Conservation (phyloP, 129 eudicot genomes). For the Lonicera japonica region DNA sequence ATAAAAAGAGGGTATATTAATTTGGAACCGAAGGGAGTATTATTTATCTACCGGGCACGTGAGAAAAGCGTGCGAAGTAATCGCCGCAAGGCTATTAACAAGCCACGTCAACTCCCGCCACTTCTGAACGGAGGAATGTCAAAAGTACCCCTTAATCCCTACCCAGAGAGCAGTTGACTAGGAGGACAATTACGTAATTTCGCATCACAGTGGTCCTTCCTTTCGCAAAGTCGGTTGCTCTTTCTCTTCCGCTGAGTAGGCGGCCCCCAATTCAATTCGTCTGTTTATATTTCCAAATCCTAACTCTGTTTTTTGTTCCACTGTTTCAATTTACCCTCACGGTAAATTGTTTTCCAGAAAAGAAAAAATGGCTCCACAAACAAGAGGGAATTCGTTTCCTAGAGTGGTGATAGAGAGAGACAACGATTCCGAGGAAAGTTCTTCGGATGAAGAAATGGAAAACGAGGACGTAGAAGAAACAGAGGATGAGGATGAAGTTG, state of each 20-base stretch:
- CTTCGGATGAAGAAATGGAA: conserved; percentile 47
- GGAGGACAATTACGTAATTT: conserved; percentile 19
- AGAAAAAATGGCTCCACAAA: conserved; percentile 48
- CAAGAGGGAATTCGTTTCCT: conserved; percentile 52
- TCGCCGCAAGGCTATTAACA: conserved; percentile 16
- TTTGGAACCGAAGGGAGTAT: too few species aligned
- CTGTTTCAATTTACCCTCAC: neutral
- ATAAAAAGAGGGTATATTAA: too few species aligned
- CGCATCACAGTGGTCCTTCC: neutral
- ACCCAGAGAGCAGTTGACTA: rapidly evolving
- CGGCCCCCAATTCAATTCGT: conserved; percentile 1
- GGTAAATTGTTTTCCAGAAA: neutral
- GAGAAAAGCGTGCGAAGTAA: too few species aligned
- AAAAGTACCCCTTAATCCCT: conserved; percentile 12
- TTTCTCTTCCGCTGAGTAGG: neutral
- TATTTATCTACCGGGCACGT: too few species aligned
- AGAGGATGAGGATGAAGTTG: conserved; percentile 18
- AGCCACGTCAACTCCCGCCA: conserved; percentile 81
- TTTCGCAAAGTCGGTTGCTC: conserved; percentile 8
- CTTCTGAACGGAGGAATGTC: conserved; percentile 2
- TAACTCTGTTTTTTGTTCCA: neutral
- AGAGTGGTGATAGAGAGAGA: conserved; percentile 66
- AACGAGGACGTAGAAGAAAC: conserved; percentile 27
- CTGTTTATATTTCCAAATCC: neutral
- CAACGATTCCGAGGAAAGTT: conserved; percentile 59